A percentile compares a stretch with the other conserved stretches of the same genome.
Evolutionary conservation across 495 filamentous ascomycete genomes (phyloP).

Genomic region (Cladorrhinum samala): DNA sequence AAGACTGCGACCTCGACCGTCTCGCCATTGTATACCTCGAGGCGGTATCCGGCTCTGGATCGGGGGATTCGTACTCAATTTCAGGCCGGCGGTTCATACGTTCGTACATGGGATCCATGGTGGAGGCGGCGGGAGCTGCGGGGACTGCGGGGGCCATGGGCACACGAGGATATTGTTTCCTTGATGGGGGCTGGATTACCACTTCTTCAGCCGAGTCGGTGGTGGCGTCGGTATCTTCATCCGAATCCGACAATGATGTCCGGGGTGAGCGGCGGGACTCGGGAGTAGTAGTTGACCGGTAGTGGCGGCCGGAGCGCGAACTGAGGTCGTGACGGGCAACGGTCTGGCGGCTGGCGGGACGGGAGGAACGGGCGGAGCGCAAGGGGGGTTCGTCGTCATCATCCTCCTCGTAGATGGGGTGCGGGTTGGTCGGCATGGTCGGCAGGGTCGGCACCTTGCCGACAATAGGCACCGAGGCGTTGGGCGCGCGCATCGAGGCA

Average conservation of each 20-base stretch:
- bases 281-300: slow-evolving; percentile 35
- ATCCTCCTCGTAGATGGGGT: slow-evolving; percentile 20
- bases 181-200: slow-evolving; percentile 9
- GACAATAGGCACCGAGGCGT: slow-evolving; percentile 19
- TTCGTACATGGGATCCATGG: slow-evolving; percentile 18
- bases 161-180: slow-evolving; percentile 10
- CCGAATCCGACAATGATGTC: slow-evolving; percentile 35
- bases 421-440: slow-evolving; percentile 20
- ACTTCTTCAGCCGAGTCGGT: slow-evolving; percentile 32
- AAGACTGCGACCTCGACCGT: neutral
- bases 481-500: slow-evolving; percentile 25
- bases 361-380: slow-evolving; percentile 5
- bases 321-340: slow-evolving; percentile 31
- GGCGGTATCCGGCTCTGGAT: slow-evolving; percentile 9
- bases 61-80: slow-evolving; percentile 19
- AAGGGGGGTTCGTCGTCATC: slow-evolving; percentile 21
- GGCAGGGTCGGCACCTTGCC: slow-evolving; percentile 19
- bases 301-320: slow-evolving; percentile 33
- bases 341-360: slow-evolving; percentile 28
- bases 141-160: slow-evolving; percentile 12
- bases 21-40: slow-evolving; percentile 13
- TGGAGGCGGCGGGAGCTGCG: slow-evolving; percentile 9
- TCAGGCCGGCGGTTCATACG: slow-evolving; percentile 20
- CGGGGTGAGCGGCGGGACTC: slow-evolving; percentile 34
- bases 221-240: slow-evolving; percentile 34